Evolutionary conservation across 345 rosid genomes (phyloP), one percentile per base, ranked within the genome.

Genomic region (Brassica carinata): DNA sequence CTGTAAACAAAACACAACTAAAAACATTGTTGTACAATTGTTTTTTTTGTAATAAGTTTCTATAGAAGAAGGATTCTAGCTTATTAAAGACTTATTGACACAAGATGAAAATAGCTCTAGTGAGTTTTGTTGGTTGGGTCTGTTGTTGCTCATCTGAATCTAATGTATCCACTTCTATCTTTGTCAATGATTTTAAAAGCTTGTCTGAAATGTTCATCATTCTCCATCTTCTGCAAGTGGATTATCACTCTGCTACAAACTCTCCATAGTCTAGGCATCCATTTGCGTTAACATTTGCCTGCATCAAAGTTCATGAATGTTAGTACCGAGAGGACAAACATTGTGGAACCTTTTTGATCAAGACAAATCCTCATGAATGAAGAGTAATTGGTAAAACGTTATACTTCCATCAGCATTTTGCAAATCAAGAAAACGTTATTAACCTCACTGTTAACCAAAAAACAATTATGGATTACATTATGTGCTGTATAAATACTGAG

Each of bases 171-270:
- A 82, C 89, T 95, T 55, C 86, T 91, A 85, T 95, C 93, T 80
- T 82, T 91, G 82, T 95, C 99, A 33, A 95, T 93, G 77, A 89
- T 93, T 92, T 85, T 88, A 83, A 95, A 95, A 67, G 99, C 98
- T 84, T 90, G 86, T 76, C 88, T 92, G 76, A 95, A 85, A 85
- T 95, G 97, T 51, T 93, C 99, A 77, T 93, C 98, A 48, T 95
- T 95, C 85, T 90, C 99, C 96, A 95, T 93, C 87, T 91, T 91
- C 85, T 90, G 97, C 89, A 95, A 84, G 87, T 95, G 99, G 76
- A 95, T 89, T 51, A 97, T 91, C 77, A 95, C 98, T 17, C 98
- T 17, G 98, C 98, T 15, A 93, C 98, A 83, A 95, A 95, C 76
- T 95, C 99, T 27, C 98, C 97, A 61, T 95, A 95, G 82, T 91